Base-by-base conservation (phyloP, 164 flowering plant genomes). In the Vitis labrusca region DNA sequence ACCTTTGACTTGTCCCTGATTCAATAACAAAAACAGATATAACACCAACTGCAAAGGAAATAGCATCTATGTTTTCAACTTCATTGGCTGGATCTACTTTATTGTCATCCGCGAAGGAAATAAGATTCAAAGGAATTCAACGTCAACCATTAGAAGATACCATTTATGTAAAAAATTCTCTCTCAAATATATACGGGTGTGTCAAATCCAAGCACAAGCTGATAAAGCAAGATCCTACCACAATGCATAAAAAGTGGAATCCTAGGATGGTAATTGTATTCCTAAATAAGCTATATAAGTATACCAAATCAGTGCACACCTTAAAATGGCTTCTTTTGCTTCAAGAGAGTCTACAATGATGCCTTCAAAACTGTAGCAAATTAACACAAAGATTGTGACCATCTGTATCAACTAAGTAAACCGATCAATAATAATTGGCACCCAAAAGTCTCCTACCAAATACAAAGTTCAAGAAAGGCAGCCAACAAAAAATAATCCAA, bases 331-430 rank as follows among this genome's bases (percentile, higher is more conserved):
- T 65, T 81, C 81, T 73, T 84, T 84, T 64, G 87, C 92, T 84
- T 89, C 97, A 74, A 93, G 79, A 60, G 97, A 91, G 71, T 87
- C 85, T 52, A 71, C 88, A 74, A 95, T 76, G 73, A 95, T 59
- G 66, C 98, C 98, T 76, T 93, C 97, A 84, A 80, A 95, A 48
- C 99, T 95, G 89, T 48, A 78, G 60, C 51, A 75, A 77, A 62
- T 23, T 47, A 66, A 47, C 58, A 80, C 50, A 71, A 23, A 32
- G 63, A 23, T 16, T 61, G 65, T 23, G 70, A 47, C 50, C 64
- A 68, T 66, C 32, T 14, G 57, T 60, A 44, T 29, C 64, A 3
- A 37, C 30, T 15, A 58, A 51, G 44, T 32, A 47, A 19, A 37
- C 37, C n/a, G 68, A 50, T 10, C 13, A 52, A 52, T 49, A 50